phyloP scores from a whole-genome alignment of 202 grass and related monocot genomes.

The Setaria italica region DNA sequence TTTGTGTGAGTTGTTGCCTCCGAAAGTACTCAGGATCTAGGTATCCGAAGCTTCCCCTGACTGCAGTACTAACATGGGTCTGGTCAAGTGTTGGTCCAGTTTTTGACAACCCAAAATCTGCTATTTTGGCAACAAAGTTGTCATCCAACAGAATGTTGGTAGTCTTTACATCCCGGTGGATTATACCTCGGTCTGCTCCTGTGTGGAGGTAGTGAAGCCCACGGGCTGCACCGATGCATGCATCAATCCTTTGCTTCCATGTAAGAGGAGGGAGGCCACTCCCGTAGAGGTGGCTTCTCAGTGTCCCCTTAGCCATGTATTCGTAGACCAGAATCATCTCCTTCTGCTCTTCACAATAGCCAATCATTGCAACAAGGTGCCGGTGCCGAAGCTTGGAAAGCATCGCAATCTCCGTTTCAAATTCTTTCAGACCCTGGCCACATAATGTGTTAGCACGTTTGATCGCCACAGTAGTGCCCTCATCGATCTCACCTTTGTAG shows the following conservation, averaged over 20 bases:
- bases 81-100: constrained; percentile 89
- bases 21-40: constrained; percentile 95
- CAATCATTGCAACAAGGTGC: constrained; percentile 94
- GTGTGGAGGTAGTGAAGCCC: constrained; percentile 98
- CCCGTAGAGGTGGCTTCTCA: constrained; percentile 92
- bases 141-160: constrained; percentile 93
- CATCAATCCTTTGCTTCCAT: constrained; percentile 90
- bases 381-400: constrained; percentile 97
- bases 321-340: constrained; percentile 97
- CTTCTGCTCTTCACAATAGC: constrained; percentile 93
- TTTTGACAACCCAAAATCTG: constrained; percentile 94
- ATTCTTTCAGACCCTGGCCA: constrained; percentile 88
- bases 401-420: constrained; percentile 98
- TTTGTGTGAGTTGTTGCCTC: constrained; percentile 91
- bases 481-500: constrained; percentile 79
- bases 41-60: constrained; percentile 95
- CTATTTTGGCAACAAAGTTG: constrained; percentile 90
- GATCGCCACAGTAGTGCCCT: constrained; percentile 71
- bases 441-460: constrained; percentile 84
- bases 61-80: constrained; percentile 96
- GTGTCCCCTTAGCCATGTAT: constrained; percentile 95
- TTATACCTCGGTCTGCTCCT: constrained; percentile 85
- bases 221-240: constrained; percentile 80
- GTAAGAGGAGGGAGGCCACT: constrained; percentile 67
- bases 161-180: constrained; percentile 97